Base-by-base conservation (phyloP, 2,329 filamentous ascomycete species). In the Stemphylium vesicarium region DNA sequence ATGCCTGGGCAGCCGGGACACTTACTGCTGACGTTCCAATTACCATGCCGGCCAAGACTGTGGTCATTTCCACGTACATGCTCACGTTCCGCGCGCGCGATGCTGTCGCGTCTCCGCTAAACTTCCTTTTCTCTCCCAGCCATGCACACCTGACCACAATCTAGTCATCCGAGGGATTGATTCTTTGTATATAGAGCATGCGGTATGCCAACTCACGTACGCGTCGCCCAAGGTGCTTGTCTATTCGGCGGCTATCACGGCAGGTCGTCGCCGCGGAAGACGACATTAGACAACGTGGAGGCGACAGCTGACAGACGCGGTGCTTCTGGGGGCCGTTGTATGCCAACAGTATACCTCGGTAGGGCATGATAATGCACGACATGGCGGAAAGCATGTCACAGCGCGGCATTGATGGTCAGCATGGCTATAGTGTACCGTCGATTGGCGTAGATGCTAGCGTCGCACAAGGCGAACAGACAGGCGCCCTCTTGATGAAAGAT, bases 181-280 rank as follows among this genome's bases (percentile, higher is more conserved):
- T 24, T 24, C 20, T 24, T 24, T 4, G 22, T 24, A 24, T 8
- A 24, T 8, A 7, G 22, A 24, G 22, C 22, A 24, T 24, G 22
- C 22, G 22, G 4, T 5, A 24, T 8, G 22, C 22, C 22, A 24
- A 24, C 33, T 8, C 15, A 40, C 37, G 18, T 15, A 26, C 18
- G 42, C 36, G 43, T n/a, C 35, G 49, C 40, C 33, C 31, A 38
- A 32, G 15, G 15, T 24, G 24, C 24, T 48, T 40, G 42, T 31
- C 13, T n/a, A n/a, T n/a, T n/a, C n/a, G n/a, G n/a, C n/a, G 50
- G 50, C 50, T 52, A 40, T 47, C 29, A 52, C 50, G 50, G 50
- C 41, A 44, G 33, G 33, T 36, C n/a, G 18, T 18, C 9, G 43
- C 20, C 32, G 33, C 31, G 20, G 43, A 29, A 29, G 22, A 12